Evolutionary conservation across 495 filamentous ascomycete species (phyloP), one percentile per base, ranked within the genome.

Genomic region (Daldinia bambusicola): DNA sequence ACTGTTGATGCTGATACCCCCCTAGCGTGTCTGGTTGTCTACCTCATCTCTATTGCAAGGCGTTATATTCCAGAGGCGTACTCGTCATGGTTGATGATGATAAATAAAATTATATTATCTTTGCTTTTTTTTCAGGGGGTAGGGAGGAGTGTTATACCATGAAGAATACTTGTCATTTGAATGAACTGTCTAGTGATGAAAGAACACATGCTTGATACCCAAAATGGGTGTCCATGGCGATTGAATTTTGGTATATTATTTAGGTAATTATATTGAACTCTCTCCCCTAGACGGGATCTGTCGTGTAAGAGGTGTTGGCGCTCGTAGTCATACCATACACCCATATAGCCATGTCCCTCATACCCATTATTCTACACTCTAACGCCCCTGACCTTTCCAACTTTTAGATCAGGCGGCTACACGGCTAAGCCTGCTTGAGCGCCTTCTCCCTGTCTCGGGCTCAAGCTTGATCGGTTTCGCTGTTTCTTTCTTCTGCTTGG

Each of bases 361-460:
- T 43, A 45, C 6, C n/a, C 4, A 8, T 22, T 48, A 22, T 48
- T 32, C 3, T 53, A 53, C 51, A 32, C 26, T 6, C 30, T 30
- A 31, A 10, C n/a, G 22, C 13, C 20, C 1, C 13, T 30, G 6
- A 37, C 37, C 22, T 45, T 45, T 0, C 38, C 13, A 6, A 8
- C 41, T 20, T 30, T 8, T 36, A 6, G 12, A 0, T 36, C 40
- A 66, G 2, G 68, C 51, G 6, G 50, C 52, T 50, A 48, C 41
- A 36, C 59, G 58, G 3, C 40, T 68, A 2, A 83, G 71, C 37
- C 81, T 76, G 37, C 76, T 75, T 1, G 81, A 83, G 30, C 80
- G 79, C 20, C 80, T 74, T 60, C 75, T 76, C 8, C 76, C 77
- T 3, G 55, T 31, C 12, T 74, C 53, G 32, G 52, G 32, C 20